Conservation (phyloP, 805 yeast genomes). For the Saturnispora zaruensis region DNA sequence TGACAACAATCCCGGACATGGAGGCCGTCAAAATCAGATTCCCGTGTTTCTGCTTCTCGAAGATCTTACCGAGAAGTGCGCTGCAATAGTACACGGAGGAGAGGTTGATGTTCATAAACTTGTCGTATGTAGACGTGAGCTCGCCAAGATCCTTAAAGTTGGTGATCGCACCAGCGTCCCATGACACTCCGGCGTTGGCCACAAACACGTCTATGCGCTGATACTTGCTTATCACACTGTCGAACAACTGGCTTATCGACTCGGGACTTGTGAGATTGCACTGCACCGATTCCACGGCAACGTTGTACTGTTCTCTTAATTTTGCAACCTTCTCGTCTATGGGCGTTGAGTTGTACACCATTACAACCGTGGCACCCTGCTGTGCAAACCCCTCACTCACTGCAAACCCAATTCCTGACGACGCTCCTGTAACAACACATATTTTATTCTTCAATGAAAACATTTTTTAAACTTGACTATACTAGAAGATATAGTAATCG, state of each 20-base stretch:
- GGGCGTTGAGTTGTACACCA: conserved; percentile 28
- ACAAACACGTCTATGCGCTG: conserved; percentile 35
- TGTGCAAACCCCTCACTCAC: conserved; percentile 45
- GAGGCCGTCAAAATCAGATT: conserved; percentile 80
- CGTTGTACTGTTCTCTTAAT: conserved; percentile 11
- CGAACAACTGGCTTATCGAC: conserved; percentile 25
- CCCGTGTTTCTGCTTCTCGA: conserved; percentile 66
- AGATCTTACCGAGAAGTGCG: conserved; percentile 61
- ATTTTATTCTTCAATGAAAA: conserved; percentile 35
- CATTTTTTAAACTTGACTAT: conserved; percentile 7
- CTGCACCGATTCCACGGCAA: conserved; percentile 17
- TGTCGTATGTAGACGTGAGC: conserved; percentile 54
- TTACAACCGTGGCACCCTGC: conserved; percentile 37
- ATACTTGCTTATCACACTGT: conserved; percentile 26
- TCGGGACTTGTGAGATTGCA: conserved; percentile 28
- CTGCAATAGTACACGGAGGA: conserved; percentile 78
- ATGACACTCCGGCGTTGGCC: conserved; percentile 56
- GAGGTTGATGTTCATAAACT: conserved; percentile 65
- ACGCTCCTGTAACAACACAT: conserved; percentile 46
- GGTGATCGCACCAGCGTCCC: conserved; percentile 60
- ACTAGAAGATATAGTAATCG: background rate
- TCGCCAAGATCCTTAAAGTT: conserved; percentile 31
- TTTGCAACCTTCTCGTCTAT: conserved; percentile 11
- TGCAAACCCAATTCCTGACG: conserved; percentile 49
- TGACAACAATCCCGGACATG: conserved; percentile 82